Evolutionary conservation across 495 filamentous ascomycete genomes (phyloP).

Genomic region (Aspergillus ostianus): DNA sequence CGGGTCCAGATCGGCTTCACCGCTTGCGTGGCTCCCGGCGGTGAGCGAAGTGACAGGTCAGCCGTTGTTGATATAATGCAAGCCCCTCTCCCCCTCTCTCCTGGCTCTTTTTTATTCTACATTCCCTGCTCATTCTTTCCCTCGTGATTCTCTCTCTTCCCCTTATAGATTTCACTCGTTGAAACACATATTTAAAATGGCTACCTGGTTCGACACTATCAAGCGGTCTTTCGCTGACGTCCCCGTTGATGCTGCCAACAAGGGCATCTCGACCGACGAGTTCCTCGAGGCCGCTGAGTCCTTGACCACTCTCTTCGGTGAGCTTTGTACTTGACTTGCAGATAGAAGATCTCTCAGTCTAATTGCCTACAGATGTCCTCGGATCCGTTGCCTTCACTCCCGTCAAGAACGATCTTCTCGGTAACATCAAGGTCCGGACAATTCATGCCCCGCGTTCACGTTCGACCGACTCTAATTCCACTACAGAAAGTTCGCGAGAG

Average conservation of each 20-base stretch:
- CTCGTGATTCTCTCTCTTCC: slow-evolving; percentile 12
- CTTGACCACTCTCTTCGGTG: slow-evolving; percentile 84
- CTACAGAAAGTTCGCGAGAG: slow-evolving; percentile 86
- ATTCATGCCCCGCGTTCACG: slow-evolving; percentile 9
- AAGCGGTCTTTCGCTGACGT: slow-evolving; percentile 82
- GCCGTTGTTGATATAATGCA: slow-evolving; percentile 16
- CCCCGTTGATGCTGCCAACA: slow-evolving; percentile 65
- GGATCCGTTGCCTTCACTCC: slow-evolving; percentile 77
- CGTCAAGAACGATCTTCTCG: slow-evolving; percentile 86
- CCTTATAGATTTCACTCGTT: slow-evolving; percentile 27
- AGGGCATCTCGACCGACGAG: slow-evolving; percentile 75
- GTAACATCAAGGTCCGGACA: slow-evolving; percentile 79
- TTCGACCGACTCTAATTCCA: slow-evolving; percentile 12
- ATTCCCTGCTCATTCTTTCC: slow-evolving; percentile 12
- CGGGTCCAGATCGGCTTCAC: slow-evolving; percentile 18
- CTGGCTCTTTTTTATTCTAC: slow-evolving; percentile 10
- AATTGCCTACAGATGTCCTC: slow-evolving; percentile 61
- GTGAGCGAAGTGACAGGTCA: slow-evolving; percentile 20
- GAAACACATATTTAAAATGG: not conserved
- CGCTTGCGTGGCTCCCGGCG: slow-evolving; percentile 30
- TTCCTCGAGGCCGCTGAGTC: slow-evolving; percentile 91
- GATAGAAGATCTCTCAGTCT: not conserved
- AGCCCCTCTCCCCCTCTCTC: slow-evolving; percentile 7
- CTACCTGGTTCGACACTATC: slow-evolving; percentile 79
- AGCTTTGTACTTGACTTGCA: slow-evolving; percentile 10